phyloP scores from a whole-genome alignment of 2,329 filamentous ascomycete species.

The Microdochium bolleyi region DNA sequence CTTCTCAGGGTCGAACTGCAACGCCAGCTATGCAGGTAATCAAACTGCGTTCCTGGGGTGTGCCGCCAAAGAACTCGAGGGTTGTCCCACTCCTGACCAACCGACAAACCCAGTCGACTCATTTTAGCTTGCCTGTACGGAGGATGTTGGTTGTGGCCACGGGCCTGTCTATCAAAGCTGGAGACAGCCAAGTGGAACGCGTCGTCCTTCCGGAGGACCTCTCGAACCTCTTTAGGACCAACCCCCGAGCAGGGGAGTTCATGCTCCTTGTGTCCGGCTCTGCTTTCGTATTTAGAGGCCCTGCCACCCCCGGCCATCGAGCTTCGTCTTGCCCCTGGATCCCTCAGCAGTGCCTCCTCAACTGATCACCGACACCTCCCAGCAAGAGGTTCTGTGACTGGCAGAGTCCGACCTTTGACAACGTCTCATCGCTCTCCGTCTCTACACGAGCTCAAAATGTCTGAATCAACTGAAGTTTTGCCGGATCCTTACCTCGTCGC shows the following conservation, averaged over 20 bases:
- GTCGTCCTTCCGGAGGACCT: not conserved
- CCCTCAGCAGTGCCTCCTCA: not conserved
- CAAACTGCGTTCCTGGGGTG: not conserved
- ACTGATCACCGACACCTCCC: not conserved
- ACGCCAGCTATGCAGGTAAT: not conserved
- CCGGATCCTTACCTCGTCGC: slow-evolving; percentile 19
- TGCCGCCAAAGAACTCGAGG: not conserved
- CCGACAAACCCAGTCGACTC: not conserved
- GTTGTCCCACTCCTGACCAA: not conserved
- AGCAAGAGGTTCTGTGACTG: not conserved
- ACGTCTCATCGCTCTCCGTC: slow-evolving; percentile 3
- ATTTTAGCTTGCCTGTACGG: not conserved
- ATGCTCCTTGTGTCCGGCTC: not conserved
- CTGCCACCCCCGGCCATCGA: not conserved
- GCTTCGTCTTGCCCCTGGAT: not conserved
- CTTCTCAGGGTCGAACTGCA: not conserved
- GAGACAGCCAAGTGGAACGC: not conserved
- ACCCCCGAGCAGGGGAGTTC: not conserved
- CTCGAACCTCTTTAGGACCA: not conserved
- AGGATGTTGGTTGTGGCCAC: not conserved
- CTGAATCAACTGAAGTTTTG: slow-evolving; percentile 3
- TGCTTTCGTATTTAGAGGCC: not conserved
- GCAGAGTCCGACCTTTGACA: not conserved
- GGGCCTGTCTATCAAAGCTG: not conserved
- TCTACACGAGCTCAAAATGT: slow-evolving; percentile 17